Percentiles rank a stretch among this genome's conserved stretches.
These are phyloP conservation scores for Ulota crispa DNA, from an alignment of 225 moss, liverwort and hornwort genomes.

Conservation along the genomic window DNA sequence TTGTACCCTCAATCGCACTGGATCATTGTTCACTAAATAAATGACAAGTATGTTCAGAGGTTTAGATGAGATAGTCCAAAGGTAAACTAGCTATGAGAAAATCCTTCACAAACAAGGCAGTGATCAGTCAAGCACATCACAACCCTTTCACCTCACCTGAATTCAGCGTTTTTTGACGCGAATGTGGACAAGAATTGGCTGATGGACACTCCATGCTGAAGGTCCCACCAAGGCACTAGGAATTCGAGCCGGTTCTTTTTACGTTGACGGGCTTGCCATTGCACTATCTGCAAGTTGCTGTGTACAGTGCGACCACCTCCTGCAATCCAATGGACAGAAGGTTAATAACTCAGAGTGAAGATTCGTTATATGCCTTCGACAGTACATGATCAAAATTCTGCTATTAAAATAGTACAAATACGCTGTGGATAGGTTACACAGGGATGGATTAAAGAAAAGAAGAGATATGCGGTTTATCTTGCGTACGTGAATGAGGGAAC, in stretches of 20 bases:
- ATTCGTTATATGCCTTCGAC: neutral
- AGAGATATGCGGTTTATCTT: neutral
- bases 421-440: neutral
- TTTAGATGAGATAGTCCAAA: neutral
- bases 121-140: neutral
- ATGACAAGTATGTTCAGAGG: neutral
- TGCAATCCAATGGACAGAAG: slow-evolving; percentile 26
- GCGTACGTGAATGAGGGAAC: slow-evolving; percentile 70
- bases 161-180: slow-evolving; percentile 59
- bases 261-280: slow-evolving; percentile 70
- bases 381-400: neutral
- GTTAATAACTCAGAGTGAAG: neutral
- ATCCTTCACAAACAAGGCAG: neutral
- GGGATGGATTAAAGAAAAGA: neutral
- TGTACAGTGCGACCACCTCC: slow-evolving; percentile 58
- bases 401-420: neutral
- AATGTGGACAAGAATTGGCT: slow-evolving; percentile 63
- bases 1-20: neutral
- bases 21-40: neutral
- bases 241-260: slow-evolving; percentile 66
- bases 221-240: slow-evolving; percentile 73
- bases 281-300: slow-evolving; percentile 61
- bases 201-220: slow-evolving; percentile 68
- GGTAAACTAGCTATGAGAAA: neutral
- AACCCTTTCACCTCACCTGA: slow-evolving; percentile 38